Conservation (phyloP, 2,329 filamentous ascomycete genomes). For the Penicillium sp. region DNA sequence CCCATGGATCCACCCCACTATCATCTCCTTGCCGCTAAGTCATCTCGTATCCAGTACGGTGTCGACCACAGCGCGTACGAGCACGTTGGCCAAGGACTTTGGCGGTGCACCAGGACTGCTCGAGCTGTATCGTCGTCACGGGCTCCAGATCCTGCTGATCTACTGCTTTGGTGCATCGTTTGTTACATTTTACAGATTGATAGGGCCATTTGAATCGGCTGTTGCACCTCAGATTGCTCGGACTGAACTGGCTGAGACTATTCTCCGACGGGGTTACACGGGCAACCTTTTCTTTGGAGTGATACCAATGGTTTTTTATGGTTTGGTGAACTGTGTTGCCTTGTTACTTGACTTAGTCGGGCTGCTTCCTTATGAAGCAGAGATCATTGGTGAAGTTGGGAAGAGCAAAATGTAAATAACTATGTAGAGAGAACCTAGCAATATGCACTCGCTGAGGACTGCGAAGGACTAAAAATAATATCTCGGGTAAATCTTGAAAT, state of each 20-base stretch:
- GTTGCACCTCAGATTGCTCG: constrained; percentile 11
- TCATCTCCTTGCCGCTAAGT: neutral
- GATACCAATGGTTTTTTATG: constrained; percentile 12
- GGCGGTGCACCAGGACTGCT: constrained; percentile 9
- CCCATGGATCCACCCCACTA: constrained; percentile 8
- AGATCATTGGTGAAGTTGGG: no score
- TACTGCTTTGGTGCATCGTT: constrained; percentile 14
- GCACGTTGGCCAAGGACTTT: constrained; percentile 11
- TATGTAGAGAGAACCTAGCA: no score
- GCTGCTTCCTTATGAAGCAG: neutral
- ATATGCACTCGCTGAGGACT: no score
- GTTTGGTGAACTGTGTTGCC: constrained; percentile 9
- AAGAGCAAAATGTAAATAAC: no score
- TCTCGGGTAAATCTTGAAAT: neutral
- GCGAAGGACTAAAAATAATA: no score
- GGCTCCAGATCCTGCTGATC: constrained; percentile 6
- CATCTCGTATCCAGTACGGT: constrained; percentile 11
- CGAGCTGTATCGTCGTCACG: constrained; percentile 10
- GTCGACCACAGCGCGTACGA: constrained; percentile 14
- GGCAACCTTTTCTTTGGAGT: constrained; percentile 11
- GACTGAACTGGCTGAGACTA: constrained; percentile 10
- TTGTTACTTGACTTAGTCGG: constrained; percentile 6
- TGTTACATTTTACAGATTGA: constrained; percentile 8
- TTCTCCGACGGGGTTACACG: constrained; percentile 6
- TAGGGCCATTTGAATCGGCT: constrained; percentile 6